phyloP scores from a whole-genome alignment of 192 early-diverging fungal species.

The Coemansia sp. region DNA sequence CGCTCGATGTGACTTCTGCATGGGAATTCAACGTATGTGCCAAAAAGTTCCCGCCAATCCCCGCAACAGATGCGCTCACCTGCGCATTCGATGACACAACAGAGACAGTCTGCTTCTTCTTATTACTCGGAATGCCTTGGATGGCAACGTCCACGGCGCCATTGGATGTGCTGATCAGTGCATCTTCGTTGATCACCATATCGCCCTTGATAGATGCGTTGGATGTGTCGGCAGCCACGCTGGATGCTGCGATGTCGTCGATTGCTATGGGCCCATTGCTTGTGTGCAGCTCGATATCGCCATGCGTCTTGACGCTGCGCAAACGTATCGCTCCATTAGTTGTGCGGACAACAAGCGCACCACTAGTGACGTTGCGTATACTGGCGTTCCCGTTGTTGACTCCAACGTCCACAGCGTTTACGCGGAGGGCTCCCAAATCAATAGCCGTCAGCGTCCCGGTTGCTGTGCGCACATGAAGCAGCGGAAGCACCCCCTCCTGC shows the following conservation, averaged over 20 bases:
- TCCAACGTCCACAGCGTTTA: not conserved
- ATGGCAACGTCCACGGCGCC: constrained; percentile 8
- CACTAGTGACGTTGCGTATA: constrained; percentile 12
- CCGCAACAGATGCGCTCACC: constrained; percentile 3
- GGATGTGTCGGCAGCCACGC: constrained; percentile 8
- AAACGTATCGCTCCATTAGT: constrained; percentile 13
- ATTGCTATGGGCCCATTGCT: constrained; percentile 5
- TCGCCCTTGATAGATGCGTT: constrained; percentile 26
- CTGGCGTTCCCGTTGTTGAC: constrained; percentile 22
- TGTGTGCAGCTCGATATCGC: not conserved
- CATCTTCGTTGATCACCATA: not conserved
- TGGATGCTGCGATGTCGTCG: not conserved
- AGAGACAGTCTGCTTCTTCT: not conserved
- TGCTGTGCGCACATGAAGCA: constrained; percentile 14
- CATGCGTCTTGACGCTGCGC: not conserved
- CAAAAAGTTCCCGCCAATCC: constrained; percentile 28
- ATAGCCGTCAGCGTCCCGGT: constrained; percentile 11
- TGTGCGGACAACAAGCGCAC: constrained; percentile 15
- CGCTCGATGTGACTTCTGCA: not conserved
- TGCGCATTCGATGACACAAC: constrained; percentile 22
- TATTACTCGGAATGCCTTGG: not conserved
- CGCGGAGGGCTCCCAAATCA: constrained; percentile 15
- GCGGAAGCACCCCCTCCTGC: not conserved
- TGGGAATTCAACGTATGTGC: constrained; percentile 28
- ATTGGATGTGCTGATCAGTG: constrained; percentile 7